Evolutionary conservation across 176 grass and related monocot genomes (phyloP).

Genomic region (Carex littledalei): DNA sequence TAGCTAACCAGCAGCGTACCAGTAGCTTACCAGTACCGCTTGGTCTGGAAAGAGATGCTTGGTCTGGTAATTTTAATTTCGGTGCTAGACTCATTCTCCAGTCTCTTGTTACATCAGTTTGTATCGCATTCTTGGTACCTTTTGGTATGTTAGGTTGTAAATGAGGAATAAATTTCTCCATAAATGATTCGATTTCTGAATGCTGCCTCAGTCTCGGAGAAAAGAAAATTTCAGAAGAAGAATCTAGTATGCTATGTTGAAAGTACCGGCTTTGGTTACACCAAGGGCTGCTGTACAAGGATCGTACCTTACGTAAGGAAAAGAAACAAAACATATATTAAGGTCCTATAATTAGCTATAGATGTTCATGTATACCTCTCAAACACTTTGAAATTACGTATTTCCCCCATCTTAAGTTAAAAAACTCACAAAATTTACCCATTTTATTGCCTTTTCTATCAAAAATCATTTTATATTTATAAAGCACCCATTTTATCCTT

Average conservation of each 20-base stretch:
- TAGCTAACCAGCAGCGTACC: too few relatives aligned
- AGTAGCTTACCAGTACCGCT: too few relatives aligned
- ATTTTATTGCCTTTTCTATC: too few relatives aligned
- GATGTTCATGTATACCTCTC: too few relatives aligned
- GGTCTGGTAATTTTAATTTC: constrained; percentile 49
- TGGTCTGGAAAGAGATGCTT: constrained; percentile 29
- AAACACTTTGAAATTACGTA: too few relatives aligned
- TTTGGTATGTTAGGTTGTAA: constrained; percentile 37
- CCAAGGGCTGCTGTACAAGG: constrained; percentile 79
- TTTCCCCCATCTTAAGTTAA: too few relatives aligned
- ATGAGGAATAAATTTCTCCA: constrained; percentile 68
- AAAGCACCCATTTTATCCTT: too few relatives aligned
- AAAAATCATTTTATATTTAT: too few relatives aligned
- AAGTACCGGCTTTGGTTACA: constrained; percentile 47
- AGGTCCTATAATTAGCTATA: neutral
- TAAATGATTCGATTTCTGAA: constrained; percentile 64
- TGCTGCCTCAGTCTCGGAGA: constrained; percentile 56
- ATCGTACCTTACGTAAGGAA: constrained; percentile 51
- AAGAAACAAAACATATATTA: constrained; percentile 19
- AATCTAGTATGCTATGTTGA: constrained; percentile 39
- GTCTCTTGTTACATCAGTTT: constrained; percentile 30
- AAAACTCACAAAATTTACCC: too few relatives aligned
- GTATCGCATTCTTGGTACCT: constrained; percentile 33
- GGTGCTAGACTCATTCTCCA: constrained; percentile 34
- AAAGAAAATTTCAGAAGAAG: constrained; percentile 56